Conservation (phyloP, 2,329 filamentous ascomycete species). For the Trichoderma oligosporum region DNA sequence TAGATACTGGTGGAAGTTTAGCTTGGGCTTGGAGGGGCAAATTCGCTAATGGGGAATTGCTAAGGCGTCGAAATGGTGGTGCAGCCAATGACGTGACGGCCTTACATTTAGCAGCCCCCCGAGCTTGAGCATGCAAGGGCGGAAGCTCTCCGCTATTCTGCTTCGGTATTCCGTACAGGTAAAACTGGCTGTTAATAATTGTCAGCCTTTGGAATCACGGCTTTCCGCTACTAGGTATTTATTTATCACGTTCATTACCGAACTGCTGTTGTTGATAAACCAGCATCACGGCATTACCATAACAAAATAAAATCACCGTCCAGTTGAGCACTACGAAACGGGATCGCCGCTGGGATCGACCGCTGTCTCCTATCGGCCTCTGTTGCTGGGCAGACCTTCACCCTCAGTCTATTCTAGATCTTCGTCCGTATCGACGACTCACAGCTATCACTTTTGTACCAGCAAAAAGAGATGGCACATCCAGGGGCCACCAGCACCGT, state of each 20-base stretch:
- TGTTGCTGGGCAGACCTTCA: not conserved
- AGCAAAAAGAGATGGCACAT: conserved; percentile 30
- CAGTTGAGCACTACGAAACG: not conserved
- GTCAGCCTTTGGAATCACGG: conserved; percentile 14
- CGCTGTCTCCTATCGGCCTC: not conserved
- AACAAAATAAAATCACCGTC: not conserved
- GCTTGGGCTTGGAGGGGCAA: conserved; percentile 25
- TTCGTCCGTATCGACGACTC: not conserved
- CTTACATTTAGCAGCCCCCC: not conserved
- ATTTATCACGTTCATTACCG: not conserved
- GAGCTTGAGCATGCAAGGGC: conserved; percentile 10
- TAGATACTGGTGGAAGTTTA: conserved; percentile 25
- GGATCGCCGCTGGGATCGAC: not conserved
- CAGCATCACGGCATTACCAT: not conserved
- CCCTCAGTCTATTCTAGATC: not conserved
- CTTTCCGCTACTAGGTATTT: not conserved
- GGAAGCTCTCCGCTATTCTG: conserved; percentile 13
- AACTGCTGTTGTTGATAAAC: not conserved
- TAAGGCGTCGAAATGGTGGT: not conserved
- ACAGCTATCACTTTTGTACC: not conserved
- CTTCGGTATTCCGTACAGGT: not conserved
- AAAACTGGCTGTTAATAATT: not conserved
- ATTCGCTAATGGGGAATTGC: conserved; percentile 3
- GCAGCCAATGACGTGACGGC: not conserved
- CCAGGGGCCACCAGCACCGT: conserved; percentile 25